phyloP scores from a whole-genome alignment of 768 basidiomycete genomes.

The Lactarius quietus region DNA sequence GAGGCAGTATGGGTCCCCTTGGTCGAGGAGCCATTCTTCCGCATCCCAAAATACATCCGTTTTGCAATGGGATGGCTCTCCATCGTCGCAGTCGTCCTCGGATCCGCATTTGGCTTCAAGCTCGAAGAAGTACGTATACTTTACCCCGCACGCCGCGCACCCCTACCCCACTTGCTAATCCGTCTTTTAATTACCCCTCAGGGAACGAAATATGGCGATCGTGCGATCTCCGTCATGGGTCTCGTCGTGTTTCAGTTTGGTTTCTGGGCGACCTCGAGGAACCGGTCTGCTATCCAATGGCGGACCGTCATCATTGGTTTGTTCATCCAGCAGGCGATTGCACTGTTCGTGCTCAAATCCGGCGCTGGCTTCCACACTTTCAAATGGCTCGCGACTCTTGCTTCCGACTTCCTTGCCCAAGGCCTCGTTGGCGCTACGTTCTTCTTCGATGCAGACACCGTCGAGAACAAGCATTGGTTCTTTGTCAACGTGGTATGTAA shows the following conservation, averaged over 20 bases:
- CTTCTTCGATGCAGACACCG: slow-evolving; percentile 72
- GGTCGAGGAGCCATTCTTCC: slow-evolving; percentile 66
- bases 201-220: slow-evolving; percentile 69
- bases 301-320: slow-evolving; percentile 86
- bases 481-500: slow-evolving; percentile 69
- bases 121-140: slow-evolving; percentile 46
- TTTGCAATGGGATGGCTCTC: slow-evolving; percentile 71
- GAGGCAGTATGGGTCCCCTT: slow-evolving; percentile 63
- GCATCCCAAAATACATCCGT: slow-evolving; percentile 47
- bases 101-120: slow-evolving; percentile 81
- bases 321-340: slow-evolving; percentile 80
- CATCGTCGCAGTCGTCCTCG: slow-evolving; percentile 74
- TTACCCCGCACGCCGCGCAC: not conserved
- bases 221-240: slow-evolving; percentile 78
- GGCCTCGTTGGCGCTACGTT: slow-evolving; percentile 69
- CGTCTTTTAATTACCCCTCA: slow-evolving; percentile 27
- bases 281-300: slow-evolving; percentile 69
- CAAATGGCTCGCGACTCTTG: slow-evolving; percentile 75
- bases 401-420: slow-evolving; percentile 72
- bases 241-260: slow-evolving; percentile 74
- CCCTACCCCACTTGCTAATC: slow-evolving; percentile 10
- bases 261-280: slow-evolving; percentile 65
- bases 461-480: slow-evolving; percentile 68
- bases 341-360: slow-evolving; percentile 86
- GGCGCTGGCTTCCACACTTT: slow-evolving; percentile 81